A percentile compares a stretch with the other conserved stretches of the same genome.
These are phyloP conservation scores for Globisporangium acanthophoron DNA, from an alignment of 352 stramenopile genomes.

Conservation along the genomic window DNA sequence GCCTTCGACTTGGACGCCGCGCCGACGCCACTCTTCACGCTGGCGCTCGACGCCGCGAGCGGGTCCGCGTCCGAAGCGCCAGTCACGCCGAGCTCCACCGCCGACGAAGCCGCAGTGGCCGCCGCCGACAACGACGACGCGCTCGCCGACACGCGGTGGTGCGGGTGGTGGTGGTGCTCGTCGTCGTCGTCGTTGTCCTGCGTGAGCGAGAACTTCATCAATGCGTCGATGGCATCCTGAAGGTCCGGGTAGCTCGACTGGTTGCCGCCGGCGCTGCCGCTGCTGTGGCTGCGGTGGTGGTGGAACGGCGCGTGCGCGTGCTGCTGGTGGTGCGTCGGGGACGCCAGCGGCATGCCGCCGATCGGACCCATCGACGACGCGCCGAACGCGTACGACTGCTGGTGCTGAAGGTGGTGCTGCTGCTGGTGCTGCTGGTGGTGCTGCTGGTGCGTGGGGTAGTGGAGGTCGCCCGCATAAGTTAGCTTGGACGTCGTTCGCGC, in stretches of 20 bases:
- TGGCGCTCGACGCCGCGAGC: neutral
- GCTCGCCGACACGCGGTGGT: slow-evolving; percentile 7
- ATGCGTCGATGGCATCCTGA: slow-evolving; percentile 83
- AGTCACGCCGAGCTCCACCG: neutral
- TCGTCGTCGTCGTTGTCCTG: slow-evolving; percentile 32
- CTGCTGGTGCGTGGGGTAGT: slow-evolving; percentile 12
- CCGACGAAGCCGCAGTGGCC: neutral
- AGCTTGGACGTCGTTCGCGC: slow-evolving; percentile 20
- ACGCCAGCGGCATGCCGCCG: slow-evolving; percentile 22
- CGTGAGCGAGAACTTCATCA: slow-evolving; percentile 83
- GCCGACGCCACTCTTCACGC: neutral
- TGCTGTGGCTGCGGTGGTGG: slow-evolving; percentile 6
- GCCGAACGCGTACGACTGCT: slow-evolving; percentile 4
- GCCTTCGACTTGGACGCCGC: slow-evolving; percentile 15
- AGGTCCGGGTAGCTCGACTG: slow-evolving; percentile 61
- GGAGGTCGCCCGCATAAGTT: slow-evolving; percentile 51
- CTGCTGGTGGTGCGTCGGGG: slow-evolving; percentile 12
- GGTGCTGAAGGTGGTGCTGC: slow-evolving; percentile 2
- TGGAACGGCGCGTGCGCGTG: slow-evolving; percentile 1
- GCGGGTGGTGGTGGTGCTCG: neutral
- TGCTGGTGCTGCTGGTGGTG: slow-evolving; percentile 4
- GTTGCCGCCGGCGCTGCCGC: slow-evolving; percentile 6
- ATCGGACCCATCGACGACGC: slow-evolving; percentile 14
- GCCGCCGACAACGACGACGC: slow-evolving; percentile 16
- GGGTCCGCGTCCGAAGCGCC: neutral